Evolutionary conservation across 768 basidiomycete genomes (phyloP), one percentile per base, ranked within the genome.

Genomic region (Zangia roseola): DNA sequence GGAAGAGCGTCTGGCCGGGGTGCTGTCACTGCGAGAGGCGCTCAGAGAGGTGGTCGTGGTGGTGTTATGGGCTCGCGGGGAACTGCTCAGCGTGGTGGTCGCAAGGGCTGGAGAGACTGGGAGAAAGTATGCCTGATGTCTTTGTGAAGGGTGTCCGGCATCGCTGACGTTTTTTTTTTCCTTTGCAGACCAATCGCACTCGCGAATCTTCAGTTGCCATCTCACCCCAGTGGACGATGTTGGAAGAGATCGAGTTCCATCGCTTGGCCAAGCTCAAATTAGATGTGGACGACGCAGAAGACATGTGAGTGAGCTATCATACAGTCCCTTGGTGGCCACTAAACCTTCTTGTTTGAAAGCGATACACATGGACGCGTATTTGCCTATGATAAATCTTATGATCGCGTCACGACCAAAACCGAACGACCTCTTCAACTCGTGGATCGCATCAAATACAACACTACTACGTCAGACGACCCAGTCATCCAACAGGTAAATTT

Each of bases 171-270:
- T n/a, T 45, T 30, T 14, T 35, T 33, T 43, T 50, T 37, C n/a
- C 38, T 44, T 16, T 46, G 43, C 66, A 85, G 92, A 89, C 75
- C 57, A 83, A 86, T 57, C 86, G 93, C 53, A 80, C 83, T 34
- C 83, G 97, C 42, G 95, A 98, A 71, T 88, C 94, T 4, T 94
- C 92, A 2, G 91, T 99, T 49, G 87, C 86, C 21, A 95, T 99
- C 60, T 88, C 87, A 42, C 83, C 90, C 17, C 84, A 88, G 53
- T 99, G 97, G 97, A 71, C 77, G n/a, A 86, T 97, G 80, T 74
- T 97, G 40, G 97, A 99, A 71, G 97, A 99, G 73, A 86, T 99
- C 59, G 94, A 97, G 65, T 97, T 97, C 74, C 82, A 89, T 70
- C 85, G 95, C 44, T 76, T 99, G 49, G 71, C 84, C 12, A 99